Percentiles rank a stretch among this genome's conserved stretches.
phyloP scores from a whole-genome alignment of 371 early-diverging fungal genomes.

The Lichtheimia corymbifera region DNA sequence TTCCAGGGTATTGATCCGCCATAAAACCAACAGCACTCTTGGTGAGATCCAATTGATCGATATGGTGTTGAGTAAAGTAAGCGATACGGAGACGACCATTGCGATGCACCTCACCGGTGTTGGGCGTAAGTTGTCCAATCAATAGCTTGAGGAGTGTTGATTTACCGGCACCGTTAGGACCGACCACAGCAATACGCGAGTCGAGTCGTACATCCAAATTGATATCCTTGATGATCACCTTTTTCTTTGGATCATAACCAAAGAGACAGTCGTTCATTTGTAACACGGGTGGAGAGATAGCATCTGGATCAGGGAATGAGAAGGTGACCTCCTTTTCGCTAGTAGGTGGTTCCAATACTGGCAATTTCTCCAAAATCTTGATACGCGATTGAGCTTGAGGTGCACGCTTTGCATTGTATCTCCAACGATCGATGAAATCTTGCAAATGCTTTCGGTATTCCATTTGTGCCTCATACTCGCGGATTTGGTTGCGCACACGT shows the following conservation, averaged over 20 bases:
- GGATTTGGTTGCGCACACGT: conserved; percentile 82
- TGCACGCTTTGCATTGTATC: conserved; percentile 98
- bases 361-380: conserved; percentile 97
- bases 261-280: conserved; percentile 92
- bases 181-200: conserved; percentile 95
- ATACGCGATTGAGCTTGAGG: conserved; percentile 98
- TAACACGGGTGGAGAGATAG: conserved; percentile 86
- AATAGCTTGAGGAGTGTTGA: conserved; percentile 90
- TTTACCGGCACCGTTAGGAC: conserved; percentile 89
- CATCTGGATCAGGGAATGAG: conserved; percentile 90
- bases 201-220: conserved; percentile 94
- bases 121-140: conserved; percentile 81
- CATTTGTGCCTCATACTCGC: conserved; percentile 95
- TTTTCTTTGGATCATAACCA: conserved; percentile 69
- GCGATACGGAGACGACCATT: conserved; percentile 95
- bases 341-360: conserved; percentile 87
- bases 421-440: conserved; percentile 98
- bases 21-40: conserved; percentile 88
- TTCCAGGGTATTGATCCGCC: conserved; percentile 85
- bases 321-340: conserved; percentile 86
- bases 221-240: conserved; percentile 76
- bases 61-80: conserved; percentile 98
- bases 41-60: conserved; percentile 91
- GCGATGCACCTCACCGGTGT: conserved; percentile 78
- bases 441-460: conserved; percentile 92